Base-by-base conservation (phyloP, 805 yeast species). In the Zygotorulaspora florentina region DNA sequence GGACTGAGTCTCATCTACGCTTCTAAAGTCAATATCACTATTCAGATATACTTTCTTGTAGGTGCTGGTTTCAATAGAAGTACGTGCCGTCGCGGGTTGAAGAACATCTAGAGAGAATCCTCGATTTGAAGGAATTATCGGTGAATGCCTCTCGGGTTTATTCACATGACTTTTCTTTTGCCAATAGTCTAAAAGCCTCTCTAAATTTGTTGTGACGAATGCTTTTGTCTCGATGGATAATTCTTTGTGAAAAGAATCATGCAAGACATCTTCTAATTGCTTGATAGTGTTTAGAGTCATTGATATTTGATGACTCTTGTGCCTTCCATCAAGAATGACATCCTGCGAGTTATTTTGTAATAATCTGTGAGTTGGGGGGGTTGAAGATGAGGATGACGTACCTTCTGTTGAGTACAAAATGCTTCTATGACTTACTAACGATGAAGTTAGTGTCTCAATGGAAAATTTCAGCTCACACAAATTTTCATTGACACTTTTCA, bases 81-180 rank as follows among this genome's bases (percentile, higher is more conserved):
- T 16, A 8, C 16, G 36, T 10, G 36, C n/a, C 3, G 20, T 10
- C 10, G 37, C 35, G 20, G 47, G 23, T 9, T 29, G 26, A 13
- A 59, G 35, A 12, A 59, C 50, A 39, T 58, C 55, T 10, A 59
- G 38, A 9, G 59, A 51, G 31, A 59, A 48, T 4, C 63, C 62
- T 35, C 43, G 23, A 56, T 53, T 45, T 8, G 47, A 45, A 15
- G 37, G 37, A 28, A 37, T 30, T 12, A 34, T 36, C 3, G 33
- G 37, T 9, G 47, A 28, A 31, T 17, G 40, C 17, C 18, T 39
- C 10, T 27, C 20, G 25, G 20, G 15, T 12, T 29, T 13, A 16
- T 26, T 27, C 8, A 9, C 28, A 8, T 27, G 29, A 15, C 42
- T 34, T 33, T 40, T 18, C 7, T 29, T 35, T 34, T 40, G 46